Percentiles rank a stretch among this genome's conserved stretches.
Conservation (phyloP, 2,329 filamentous ascomycete species). For the Epichloe festucae region DNA sequence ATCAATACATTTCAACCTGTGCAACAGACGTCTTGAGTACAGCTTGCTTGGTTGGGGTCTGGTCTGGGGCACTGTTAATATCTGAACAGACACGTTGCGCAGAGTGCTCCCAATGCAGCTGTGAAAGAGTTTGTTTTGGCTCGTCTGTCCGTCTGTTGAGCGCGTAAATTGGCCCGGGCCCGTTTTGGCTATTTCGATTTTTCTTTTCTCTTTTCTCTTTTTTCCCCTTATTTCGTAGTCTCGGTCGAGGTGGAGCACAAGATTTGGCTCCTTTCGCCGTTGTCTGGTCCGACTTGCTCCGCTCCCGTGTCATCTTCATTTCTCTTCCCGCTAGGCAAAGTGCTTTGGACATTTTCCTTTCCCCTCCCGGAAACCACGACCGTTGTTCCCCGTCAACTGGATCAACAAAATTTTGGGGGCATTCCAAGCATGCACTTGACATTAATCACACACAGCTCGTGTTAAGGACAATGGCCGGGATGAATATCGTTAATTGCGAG, state of each 20-base stretch:
- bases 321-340: not conserved
- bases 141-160: not conserved
- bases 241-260: not conserved
- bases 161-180: not conserved
- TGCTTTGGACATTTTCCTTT: not conserved
- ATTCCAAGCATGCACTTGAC: not conserved
- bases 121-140: not conserved
- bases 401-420: not conserved
- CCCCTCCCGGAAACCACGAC: not conserved
- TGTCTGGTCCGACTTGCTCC: constrained; percentile 1
- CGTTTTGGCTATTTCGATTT: not conserved
- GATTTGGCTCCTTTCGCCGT: not conserved
- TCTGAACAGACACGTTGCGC: not conserved
- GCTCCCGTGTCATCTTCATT: not conserved
- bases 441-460: not conserved
- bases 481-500: not conserved
- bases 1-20: not conserved
- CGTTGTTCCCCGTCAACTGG: not conserved
- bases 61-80: not conserved
- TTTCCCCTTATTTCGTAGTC: not conserved
- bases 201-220: not conserved
- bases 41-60: not conserved
- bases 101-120: not conserved
- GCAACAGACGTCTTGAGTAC: constrained; percentile 1
- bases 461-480: not conserved